These are phyloP conservation scores for Purshia tridentata DNA, from an alignment of 306 rosid genomes.

Conservation along the genomic window DNA sequence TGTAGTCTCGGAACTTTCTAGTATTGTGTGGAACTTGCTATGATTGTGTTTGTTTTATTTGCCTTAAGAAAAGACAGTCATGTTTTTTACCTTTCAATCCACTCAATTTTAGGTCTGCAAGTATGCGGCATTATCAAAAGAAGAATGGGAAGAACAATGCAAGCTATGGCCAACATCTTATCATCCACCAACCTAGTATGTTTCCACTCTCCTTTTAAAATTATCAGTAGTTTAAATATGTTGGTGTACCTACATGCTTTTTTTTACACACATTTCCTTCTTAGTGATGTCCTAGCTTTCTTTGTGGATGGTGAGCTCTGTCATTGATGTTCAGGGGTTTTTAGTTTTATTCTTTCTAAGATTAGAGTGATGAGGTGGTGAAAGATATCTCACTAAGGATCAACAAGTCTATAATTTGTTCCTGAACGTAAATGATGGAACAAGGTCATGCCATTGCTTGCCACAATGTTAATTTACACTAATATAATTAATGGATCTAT, in stretches of 20 bases:
- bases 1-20: not conserved
- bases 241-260: slow-evolving; percentile 1
- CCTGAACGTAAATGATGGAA: not conserved
- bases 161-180: slow-evolving; percentile 96
- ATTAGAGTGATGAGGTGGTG: not conserved
- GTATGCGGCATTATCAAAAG: slow-evolving; percentile 75
- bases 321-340: not conserved
- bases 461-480: not conserved
- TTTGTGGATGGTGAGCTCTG: not conserved
- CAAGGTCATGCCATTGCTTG: not conserved
- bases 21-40: too few species aligned
- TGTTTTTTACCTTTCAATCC: slow-evolving; percentile 13
- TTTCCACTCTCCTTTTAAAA: slow-evolving; percentile 12
- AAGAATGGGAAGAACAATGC: slow-evolving; percentile 98
- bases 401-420: not conserved
- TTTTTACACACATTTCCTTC: not conserved
- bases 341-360: not conserved
- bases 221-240: slow-evolving; percentile 1
- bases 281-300: not conserved
- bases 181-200: slow-evolving; percentile 91
- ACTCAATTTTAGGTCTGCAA: slow-evolving; percentile 62
- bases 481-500: not conserved
- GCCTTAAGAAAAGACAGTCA: not conserved
- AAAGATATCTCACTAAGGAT: not conserved
- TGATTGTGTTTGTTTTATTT: slow-evolving; percentile 1